Base-by-base conservation (phyloP, 768 basidiomycete genomes). In the Termitomyces sp. region DNA sequence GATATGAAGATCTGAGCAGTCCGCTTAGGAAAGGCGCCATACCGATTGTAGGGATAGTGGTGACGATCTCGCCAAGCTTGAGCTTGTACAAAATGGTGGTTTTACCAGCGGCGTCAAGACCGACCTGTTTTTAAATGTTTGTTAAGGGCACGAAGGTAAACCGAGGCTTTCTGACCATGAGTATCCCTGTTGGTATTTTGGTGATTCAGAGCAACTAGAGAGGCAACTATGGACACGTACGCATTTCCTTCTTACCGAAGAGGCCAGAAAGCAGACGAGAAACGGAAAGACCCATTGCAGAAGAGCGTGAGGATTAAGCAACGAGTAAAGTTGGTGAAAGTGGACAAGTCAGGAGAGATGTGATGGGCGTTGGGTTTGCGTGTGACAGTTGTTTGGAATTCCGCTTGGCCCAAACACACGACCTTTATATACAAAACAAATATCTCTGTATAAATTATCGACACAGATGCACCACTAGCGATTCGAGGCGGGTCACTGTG, bases 181-280 rank as follows among this genome's bases (percentile, higher is more conserved):
- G 79, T 80, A 99, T 98, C 72, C 96, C 95, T 97, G 69, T 62
- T 67, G 60, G 71, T 68, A 65, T 69, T 53, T 63, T 36, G 67
- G 67, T 63, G 69, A 72, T 63, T 69, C 63, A 64, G 51, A 63
- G 64, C 60, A 64, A 61, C 64, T 65, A 65, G 64, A 59, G 60
- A 66, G 62, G 60, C 63, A 59, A 64, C 63, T 54, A 77, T 29
- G 4, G 22, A n/a, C 36, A 79, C 95, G 72, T 75, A 97, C 95
- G 94, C 96, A 99, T 98, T 79, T 99, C 96, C 85, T 89, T 96
- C 83, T 97, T 98, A 76, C 94, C 95, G 68, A 98, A 94, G 70
- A 99, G 83, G 72, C 84, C 83, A 50, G 84, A 80, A 68, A 98
- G 84, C 47, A 94, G 73, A 64, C 77, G 77, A 64, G 90, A 92